Evolutionary conservation across 352 stramenopile genomes (phyloP).

Genomic region (Achlya hypogyna): DNA sequence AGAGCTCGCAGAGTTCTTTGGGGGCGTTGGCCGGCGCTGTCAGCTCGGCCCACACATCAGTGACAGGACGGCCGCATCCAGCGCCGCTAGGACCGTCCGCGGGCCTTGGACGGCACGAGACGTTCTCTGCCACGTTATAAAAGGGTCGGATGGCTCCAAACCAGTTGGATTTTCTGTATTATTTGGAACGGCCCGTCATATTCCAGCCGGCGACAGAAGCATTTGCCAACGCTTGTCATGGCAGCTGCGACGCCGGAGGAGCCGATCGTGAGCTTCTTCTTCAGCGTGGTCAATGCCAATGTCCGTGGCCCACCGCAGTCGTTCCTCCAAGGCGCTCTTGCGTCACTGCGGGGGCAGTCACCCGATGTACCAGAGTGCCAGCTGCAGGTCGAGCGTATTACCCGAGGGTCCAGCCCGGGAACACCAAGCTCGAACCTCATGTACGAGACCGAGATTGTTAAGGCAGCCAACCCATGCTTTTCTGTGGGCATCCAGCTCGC

Average conservation of each 20-base stretch:
- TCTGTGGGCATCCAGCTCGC: not conserved
- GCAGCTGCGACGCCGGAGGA: not conserved
- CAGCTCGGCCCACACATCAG: too few relatives aligned
- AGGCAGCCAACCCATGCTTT: not conserved
- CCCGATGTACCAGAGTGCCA: not conserved
- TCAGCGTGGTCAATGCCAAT: conserved; percentile 1
- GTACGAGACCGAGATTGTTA: not conserved
- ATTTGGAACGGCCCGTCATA: too few relatives aligned
- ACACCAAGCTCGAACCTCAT: not conserved
- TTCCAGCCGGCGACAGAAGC: too few relatives aligned
- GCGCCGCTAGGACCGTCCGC: too few relatives aligned
- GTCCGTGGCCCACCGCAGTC: not conserved
- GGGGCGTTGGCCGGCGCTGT: too few relatives aligned
- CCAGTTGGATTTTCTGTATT: too few relatives aligned
- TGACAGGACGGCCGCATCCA: too few relatives aligned
- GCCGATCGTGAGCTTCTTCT: not conserved
- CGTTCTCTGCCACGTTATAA: too few relatives aligned
- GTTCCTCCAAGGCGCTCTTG: conserved; percentile 10
- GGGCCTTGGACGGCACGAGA: too few relatives aligned
- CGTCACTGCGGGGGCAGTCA: not conserved
- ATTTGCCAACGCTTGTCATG: not conserved
- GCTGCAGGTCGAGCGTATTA: not conserved
- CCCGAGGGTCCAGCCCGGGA: not conserved
- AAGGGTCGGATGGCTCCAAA: too few relatives aligned
- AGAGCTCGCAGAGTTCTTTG: too few relatives aligned